A percentile compares a stretch with the other conserved stretches of the same genome.
Conservation (phyloP, 2,329 filamentous ascomycete species). For the Venturia asperata region DNA sequence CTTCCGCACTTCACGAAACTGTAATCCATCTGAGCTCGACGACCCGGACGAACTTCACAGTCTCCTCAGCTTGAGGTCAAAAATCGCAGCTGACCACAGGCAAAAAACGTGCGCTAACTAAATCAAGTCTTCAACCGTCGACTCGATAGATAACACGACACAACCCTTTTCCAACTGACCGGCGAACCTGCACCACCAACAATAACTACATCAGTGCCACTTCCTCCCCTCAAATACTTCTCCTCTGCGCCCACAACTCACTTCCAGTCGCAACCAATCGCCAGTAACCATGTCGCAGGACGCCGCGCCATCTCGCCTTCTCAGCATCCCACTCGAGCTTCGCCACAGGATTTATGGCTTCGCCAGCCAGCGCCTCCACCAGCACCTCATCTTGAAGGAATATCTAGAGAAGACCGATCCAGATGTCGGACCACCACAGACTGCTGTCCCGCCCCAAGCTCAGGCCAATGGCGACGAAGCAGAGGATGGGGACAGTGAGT, state of each 20-base stretch:
- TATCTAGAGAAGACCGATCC: conserved; percentile 16
- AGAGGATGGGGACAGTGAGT: conserved; percentile 1
- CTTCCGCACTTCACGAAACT: not conserved
- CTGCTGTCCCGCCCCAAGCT: too few species aligned
- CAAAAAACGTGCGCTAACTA: not conserved
- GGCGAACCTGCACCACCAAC: not conserved
- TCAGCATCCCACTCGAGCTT: conserved; percentile 15
- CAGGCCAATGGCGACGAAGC: not conserved
- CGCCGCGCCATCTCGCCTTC: not conserved
- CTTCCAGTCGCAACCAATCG: not conserved
- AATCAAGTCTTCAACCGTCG: not conserved
- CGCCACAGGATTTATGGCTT: conserved; percentile 15
- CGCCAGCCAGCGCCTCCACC: not conserved
- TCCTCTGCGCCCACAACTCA: not conserved
- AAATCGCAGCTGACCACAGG: not conserved
- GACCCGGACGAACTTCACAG: not conserved
- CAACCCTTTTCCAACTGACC: not conserved
- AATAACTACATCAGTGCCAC: not conserved
- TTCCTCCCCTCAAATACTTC: not conserved
- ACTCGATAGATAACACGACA: not conserved
- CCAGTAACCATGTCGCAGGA: conserved; percentile 2
- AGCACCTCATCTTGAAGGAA: conserved; percentile 17
- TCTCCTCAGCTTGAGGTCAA: not conserved
- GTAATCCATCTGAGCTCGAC: not conserved
- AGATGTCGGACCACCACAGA: not conserved